phyloP scores from a whole-genome alignment of 169 alveolate genomes.

The Plasmodium inui region DNA sequence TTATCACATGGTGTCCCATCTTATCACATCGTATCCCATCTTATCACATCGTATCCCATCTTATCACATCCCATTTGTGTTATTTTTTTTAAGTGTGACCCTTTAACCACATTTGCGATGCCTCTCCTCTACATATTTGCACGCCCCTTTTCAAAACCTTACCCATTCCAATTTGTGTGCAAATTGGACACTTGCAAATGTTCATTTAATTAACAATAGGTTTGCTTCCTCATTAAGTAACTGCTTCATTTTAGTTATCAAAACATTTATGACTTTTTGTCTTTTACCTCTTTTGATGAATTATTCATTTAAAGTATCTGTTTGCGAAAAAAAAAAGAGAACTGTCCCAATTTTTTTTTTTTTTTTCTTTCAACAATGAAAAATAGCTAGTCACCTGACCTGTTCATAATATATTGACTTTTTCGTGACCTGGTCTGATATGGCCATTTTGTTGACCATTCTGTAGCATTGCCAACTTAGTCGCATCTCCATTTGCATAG shows the following conservation, averaged over 20 bases:
- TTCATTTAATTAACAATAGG: background rate
- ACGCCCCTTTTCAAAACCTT: background rate
- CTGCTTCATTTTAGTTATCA: background rate
- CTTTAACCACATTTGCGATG: background rate
- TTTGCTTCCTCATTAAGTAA: background rate
- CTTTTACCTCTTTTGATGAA: background rate
- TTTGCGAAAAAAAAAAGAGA: background rate
- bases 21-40: no score
- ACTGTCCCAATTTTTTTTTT: background rate
- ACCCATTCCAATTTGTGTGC: background rate
- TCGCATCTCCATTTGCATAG: background rate
- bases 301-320: background rate
- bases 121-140: background rate
- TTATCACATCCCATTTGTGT: background rate
- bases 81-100: background rate
- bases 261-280: background rate
- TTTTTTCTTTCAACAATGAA: background rate
- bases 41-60: no score
- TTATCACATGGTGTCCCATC: background rate
- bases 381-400: slow-evolving; percentile 16
- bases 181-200: slow-evolving; percentile 3
- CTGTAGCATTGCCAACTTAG: background rate
- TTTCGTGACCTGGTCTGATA: background rate
- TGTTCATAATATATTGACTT: slow-evolving; percentile 3
- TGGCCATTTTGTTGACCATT: background rate